These are phyloP conservation scores for Vitis riparia DNA, from an alignment of 164 flowering plant species.

Conservation along the genomic window DNA sequence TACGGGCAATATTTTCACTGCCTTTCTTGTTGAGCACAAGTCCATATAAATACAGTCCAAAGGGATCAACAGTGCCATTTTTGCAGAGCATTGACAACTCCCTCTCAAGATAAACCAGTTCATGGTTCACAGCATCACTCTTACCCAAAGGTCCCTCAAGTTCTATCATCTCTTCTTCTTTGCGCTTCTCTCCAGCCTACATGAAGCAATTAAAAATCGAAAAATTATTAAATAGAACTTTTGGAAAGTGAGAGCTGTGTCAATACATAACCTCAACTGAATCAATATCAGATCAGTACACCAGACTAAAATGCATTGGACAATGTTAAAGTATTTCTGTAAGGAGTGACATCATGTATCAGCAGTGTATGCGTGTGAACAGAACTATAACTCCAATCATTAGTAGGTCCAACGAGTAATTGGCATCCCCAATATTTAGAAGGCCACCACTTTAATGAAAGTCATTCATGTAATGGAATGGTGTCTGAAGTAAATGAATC, in stretches of 20 bases:
- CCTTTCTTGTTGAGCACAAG: slow-evolving; percentile 88
- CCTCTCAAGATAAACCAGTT: slow-evolving; percentile 72
- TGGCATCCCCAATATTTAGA: too few relatives aligned
- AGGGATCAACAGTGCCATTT: slow-evolving; percentile 80
- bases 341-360: not conserved
- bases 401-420: too few relatives aligned
- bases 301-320: not conserved
- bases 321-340: not conserved
- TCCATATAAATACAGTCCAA: slow-evolving; percentile 83
- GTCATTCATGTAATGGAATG: too few relatives aligned
- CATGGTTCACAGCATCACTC: slow-evolving; percentile 70
- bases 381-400: not conserved
- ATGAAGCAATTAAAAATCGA: slow-evolving; percentile 18
- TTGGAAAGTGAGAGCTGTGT: not conserved
- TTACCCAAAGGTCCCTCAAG: slow-evolving; percentile 90
- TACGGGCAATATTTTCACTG: slow-evolving; percentile 77
- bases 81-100: slow-evolving; percentile 67
- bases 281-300: not conserved
- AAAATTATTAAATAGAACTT: not conserved
- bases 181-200: slow-evolving; percentile 97
- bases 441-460: too few relatives aligned
- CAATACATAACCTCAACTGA: not conserved
- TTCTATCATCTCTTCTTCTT: slow-evolving; percentile 93
- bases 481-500: too few relatives aligned
- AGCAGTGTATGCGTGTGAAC: not conserved